Evolutionary conservation across 768 basidiomycete genomes (phyloP), one percentile per base, ranked within the genome.

Genomic region (Lactifluus piperatus): DNA sequence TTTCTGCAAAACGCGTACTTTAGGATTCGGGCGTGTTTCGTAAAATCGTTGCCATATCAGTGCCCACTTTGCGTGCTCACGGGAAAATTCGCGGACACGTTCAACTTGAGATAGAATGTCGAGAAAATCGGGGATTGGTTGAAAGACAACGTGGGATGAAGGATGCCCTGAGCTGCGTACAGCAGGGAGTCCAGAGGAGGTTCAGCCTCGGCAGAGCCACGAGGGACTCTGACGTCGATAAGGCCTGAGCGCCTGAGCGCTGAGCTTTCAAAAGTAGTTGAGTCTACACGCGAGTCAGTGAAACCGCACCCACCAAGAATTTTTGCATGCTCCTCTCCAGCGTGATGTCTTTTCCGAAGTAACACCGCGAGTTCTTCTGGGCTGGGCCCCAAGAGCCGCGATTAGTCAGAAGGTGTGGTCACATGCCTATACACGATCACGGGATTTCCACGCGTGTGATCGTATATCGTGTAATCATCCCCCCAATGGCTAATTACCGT

Each of bases 31-130:
- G 4, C 55, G 60, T 3, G 51, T 54, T 50, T 57, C 59, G 22
- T 62, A 62, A 6, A n/a, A 64, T 11, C 53, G 49, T 18, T 54
- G 51, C 51, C 56, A 64, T n/a, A 57, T 62, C 39, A 56, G 37
- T 10, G 60, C 45, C 49, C 60, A 61, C 32, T 56, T 61, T 16
- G 55, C 60, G 18, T 61, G 60, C n/a, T 56, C 60, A 20, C 27
- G 43, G 8, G 29, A 61, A 7, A 61, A 61, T n/a, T 57, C 46
- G 50, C 60, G 56, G 39, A 50, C 32, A 34, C 61, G 50, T 50
- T 64, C 60, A 27, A 64, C 56, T 43, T 64, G 63, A 10, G 60
- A 54, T 16, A 64, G 26, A 26, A 62, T 50, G 27, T 62, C 60
- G 20, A 64, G 52, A 22, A 64, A 16, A 13, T 62, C 9, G 60